Conservation (phyloP, 2,329 filamentous ascomycete species). For the Hypoxylon sp. region DNA sequence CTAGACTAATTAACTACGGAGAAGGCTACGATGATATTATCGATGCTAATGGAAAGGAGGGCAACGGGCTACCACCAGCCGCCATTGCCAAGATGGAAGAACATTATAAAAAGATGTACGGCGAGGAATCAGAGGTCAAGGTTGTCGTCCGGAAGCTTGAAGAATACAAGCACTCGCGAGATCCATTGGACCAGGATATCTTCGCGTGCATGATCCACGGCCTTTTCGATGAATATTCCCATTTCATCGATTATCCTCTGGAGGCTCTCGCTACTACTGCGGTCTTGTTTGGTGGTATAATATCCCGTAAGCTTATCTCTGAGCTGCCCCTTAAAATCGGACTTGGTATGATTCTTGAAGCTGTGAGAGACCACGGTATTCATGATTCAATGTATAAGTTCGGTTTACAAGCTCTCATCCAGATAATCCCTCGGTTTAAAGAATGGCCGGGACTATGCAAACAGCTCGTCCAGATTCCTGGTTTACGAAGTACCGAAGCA, state of each 20-base stretch:
- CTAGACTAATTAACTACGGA: conserved; percentile 94
- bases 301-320: conserved; percentile 91
- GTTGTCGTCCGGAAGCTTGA: conserved; percentile 88
- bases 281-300: conserved; percentile 95
- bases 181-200: conserved; percentile 88
- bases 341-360: conserved; percentile 97
- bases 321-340: conserved; percentile 92
- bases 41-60: conserved; percentile 82
- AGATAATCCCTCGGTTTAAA: conserved; percentile 83
- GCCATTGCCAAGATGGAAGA: conserved; percentile 96
- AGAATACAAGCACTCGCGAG: conserved; percentile 87
- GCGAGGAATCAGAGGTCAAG: conserved; percentile 86
- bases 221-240: conserved; percentile 95
- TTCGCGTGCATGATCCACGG: conserved; percentile 99
- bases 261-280: conserved; percentile 96
- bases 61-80: conserved; percentile 82
- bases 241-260: conserved; percentile 95
- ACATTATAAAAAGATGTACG: conserved; percentile 98
- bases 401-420: conserved; percentile 92
- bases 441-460: conserved; percentile 98
- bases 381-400: conserved; percentile 98
- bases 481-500: conserved; percentile 86
- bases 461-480: conserved; percentile 84
- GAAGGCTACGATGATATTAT: conserved; percentile 94
- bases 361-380: conserved; percentile 84